Evolutionary conservation across 179 eudicot genomes (phyloP), one percentile per base, ranked within the genome.

Genomic region (Drosera spatulata): DNA sequence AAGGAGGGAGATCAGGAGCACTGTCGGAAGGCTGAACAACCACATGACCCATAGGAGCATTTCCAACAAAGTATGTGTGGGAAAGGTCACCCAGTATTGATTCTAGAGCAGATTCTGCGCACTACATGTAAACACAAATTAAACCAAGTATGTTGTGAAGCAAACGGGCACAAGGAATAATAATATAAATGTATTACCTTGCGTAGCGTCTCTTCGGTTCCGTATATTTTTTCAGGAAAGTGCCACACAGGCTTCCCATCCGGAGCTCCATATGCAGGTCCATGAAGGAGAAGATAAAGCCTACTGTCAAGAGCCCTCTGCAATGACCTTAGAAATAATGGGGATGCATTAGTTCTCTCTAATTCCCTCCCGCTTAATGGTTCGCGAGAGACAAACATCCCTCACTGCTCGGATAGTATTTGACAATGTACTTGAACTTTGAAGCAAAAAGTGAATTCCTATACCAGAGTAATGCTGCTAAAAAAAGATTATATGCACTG

Each of bases 271-370:
- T 69, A 60, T 53, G 87, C 55, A 57, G 70, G 55, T 44, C 99
- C 94, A 61, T 73, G 77, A 57, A 94, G 43, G 39, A 89, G 94
- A 76, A 94, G 99, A 77, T 86, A 94, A 63, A 94, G 93, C 69
- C 91, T 89, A 56, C 82, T 70, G 77, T 94, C 97, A 55, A 94
- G 99, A 39, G 94, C 99, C 69, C 91, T 79, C 38, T 90, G 77
- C 71, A 90, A 69, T 55, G 95, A 90, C 78, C 95, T 84, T 75
- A 40, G 33, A 50, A 44, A 39, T 4, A 55, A 58, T 40, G 46
- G 37, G 41, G 4, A 62, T 15, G 45, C 4, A 2, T n/a, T 10
- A 5, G n/a, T 6, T 39, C 12, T 57, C n/a, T 40, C n/a, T 41
- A 22, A 0, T 22, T 22, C 33, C 33, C 33, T 22, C 33, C 33